These are phyloP conservation scores for Saksenaea vasiformis DNA, from an alignment of 371 early-diverging fungal species.

Conservation along the genomic window DNA sequence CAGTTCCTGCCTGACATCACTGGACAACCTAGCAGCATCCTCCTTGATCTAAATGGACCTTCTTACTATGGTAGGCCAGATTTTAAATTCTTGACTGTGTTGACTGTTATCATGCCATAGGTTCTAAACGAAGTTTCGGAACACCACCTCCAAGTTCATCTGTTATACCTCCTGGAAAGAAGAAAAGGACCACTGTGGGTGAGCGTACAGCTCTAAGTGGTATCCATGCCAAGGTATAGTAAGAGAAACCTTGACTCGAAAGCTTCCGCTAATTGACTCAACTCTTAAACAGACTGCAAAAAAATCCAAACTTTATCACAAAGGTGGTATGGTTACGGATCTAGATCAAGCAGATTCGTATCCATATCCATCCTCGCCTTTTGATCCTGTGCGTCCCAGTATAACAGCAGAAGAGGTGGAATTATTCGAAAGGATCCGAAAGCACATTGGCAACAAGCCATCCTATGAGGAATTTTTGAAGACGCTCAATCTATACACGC, in stretches of 20 bases:
- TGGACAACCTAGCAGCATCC: constrained; percentile 28
- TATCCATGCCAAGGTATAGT: background rate
- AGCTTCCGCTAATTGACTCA: background rate
- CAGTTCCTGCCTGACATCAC: constrained; percentile 89
- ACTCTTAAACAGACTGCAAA: background rate
- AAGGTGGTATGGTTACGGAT: constrained; percentile 8
- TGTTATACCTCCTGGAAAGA: constrained; percentile 24
- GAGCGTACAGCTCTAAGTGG: constrained; percentile 25
- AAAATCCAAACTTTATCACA: constrained; percentile 12
- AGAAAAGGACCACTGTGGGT: constrained; percentile 17
- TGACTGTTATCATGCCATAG: constrained; percentile 4
- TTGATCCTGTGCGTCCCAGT: constrained; percentile 33
- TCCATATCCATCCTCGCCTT: constrained; percentile 22
- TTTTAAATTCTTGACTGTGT: background rate
- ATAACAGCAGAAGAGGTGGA: constrained; percentile 80
- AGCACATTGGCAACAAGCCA: constrained; percentile 79
- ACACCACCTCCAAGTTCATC: constrained; percentile 7
- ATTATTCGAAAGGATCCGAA: constrained; percentile 91
- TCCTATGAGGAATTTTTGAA: constrained; percentile 98
- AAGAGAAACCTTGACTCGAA: background rate
- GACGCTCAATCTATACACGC: constrained; percentile 93
- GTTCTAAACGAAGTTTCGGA: constrained; percentile 11
- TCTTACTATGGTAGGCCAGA: constrained; percentile 4
- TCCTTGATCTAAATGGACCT: constrained; percentile 14
- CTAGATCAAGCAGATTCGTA: constrained; percentile 8